A percentile compares a stretch with the other conserved stretches of the same genome.
These are phyloP conservation scores for Eucalyptus guilfoylei DNA, from an alignment of 345 rosid genomes.

Conservation along the genomic window DNA sequence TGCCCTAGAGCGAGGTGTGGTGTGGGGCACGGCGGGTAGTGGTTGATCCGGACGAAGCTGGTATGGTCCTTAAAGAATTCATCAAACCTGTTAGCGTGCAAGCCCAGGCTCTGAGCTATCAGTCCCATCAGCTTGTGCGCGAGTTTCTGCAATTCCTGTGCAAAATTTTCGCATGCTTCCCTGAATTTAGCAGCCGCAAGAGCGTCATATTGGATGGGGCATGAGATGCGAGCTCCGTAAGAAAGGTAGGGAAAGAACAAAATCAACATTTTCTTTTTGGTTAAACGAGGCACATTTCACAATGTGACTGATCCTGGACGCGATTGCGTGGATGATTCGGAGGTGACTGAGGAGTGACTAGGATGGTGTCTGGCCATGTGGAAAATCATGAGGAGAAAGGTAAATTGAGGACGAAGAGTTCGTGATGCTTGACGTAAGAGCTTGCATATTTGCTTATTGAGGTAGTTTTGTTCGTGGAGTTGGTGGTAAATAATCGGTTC, in stretches of 20 bases:
- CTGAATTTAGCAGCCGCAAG: conserved; percentile 3
- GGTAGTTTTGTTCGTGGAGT: background rate
- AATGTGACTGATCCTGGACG: background rate
- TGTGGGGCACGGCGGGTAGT: conserved; percentile 14
- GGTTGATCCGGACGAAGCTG: conserved; percentile 15
- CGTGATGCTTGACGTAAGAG: background rate
- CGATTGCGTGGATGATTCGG: background rate
- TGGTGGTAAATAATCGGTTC: background rate
- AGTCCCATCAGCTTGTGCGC: conserved; percentile 34
- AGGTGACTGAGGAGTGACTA: background rate
- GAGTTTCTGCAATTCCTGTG: conserved; percentile 27
- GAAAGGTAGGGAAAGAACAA: too few species aligned
- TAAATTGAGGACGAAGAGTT: background rate
- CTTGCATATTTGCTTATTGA: background rate
- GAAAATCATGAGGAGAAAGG: background rate
- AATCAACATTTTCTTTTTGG: too few species aligned
- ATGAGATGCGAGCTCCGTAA: background rate
- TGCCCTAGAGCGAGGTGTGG: conserved; percentile 15
- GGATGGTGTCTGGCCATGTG: background rate
- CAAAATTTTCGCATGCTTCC: conserved; percentile 32
- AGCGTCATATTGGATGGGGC: background rate
- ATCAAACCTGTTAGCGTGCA: conserved; percentile 25
- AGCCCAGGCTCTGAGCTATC: conserved; percentile 42
- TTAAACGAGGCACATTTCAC: too few species aligned
- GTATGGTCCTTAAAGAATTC: conserved; percentile 38